These are phyloP conservation scores for Taphrina confusa DNA, from an alignment of 1,139 yeast genomes.

Conservation along the genomic window DNA sequence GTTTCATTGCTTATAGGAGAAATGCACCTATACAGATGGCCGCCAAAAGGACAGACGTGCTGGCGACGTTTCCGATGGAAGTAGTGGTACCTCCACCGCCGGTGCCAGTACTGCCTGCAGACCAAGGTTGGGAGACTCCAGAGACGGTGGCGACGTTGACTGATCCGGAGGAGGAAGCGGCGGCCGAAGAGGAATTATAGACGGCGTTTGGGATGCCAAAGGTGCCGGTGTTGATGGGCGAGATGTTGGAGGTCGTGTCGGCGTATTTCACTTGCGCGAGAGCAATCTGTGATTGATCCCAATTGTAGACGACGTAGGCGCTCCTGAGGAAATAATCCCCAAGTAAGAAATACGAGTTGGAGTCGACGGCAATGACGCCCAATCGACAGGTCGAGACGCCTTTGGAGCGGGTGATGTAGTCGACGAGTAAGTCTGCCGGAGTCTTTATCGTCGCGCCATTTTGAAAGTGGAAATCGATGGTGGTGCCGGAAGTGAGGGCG, in stretches of 20 bases:
- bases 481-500: slow-evolving; percentile 51
- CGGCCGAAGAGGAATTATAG: neutral
- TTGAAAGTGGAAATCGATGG: slow-evolving; percentile 46
- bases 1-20: neutral
- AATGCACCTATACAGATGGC: neutral
- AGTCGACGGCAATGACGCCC: slow-evolving; percentile 25
- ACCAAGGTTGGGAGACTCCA: slow-evolving; percentile 13
- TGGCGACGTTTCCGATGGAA: neutral
- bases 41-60: neutral
- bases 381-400: slow-evolving; percentile 36
- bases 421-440: slow-evolving; percentile 33
- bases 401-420: slow-evolving; percentile 14
- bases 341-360: slow-evolving; percentile 46
- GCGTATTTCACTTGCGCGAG: slow-evolving; percentile 6
- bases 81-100: no score
- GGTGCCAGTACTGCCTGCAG: neutral
- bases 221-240: slow-evolving; percentile 10
- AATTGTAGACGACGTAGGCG: slow-evolving; percentile 76
- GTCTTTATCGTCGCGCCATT: slow-evolving; percentile 35
- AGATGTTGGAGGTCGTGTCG: neutral
- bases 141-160: slow-evolving; percentile 19
- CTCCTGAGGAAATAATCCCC: slow-evolving; percentile 76
- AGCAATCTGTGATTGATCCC: slow-evolving; percentile 60
- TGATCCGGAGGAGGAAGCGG: neutral
- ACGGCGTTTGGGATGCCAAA: slow-evolving; percentile 17